Evolutionary conservation across 441 rosid species (phyloP).

Genomic region (Syzygium malaccense): DNA sequence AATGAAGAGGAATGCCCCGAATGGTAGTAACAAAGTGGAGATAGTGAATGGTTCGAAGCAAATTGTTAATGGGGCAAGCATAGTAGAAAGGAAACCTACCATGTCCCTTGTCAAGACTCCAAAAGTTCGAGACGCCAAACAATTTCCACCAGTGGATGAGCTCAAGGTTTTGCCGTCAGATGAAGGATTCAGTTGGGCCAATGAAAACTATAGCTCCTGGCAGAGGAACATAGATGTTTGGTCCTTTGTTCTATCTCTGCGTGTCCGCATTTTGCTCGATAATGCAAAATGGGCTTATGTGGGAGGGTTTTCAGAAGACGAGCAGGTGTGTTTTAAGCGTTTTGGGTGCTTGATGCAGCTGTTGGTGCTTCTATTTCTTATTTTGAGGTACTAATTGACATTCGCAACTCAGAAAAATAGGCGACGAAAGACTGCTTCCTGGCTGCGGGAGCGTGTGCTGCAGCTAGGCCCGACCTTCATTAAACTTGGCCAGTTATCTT

Average conservation of each 20-base stretch:
- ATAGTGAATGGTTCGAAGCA: constrained; percentile 47
- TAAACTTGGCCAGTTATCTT: constrained; percentile 89
- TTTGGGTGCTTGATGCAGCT: background rate
- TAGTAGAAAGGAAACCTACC: constrained; percentile 34
- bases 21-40: constrained; percentile 27
- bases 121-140: constrained; percentile 20
- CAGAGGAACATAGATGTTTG: constrained; percentile 84
- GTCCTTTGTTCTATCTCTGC: constrained; percentile 70
- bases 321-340: constrained; percentile 40
- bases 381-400: constrained; percentile 3
- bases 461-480: constrained; percentile 98
- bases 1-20: constrained; percentile 33
- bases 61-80: constrained; percentile 48
- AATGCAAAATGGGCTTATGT: constrained; percentile 84
- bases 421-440: constrained; percentile 70
- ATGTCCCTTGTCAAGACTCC: constrained; percentile 35
- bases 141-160: constrained; percentile 64
- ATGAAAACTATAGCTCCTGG: constrained; percentile 67
- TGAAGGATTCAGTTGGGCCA: constrained; percentile 95
- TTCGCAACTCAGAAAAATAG: constrained; percentile 47
- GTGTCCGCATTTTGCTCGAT: constrained; percentile 68
- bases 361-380: background rate
- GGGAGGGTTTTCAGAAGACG: constrained; percentile 71
- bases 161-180: constrained; percentile 75
- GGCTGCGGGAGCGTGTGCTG: constrained; percentile 81